A percentile compares a stretch with the other conserved stretches of the same genome.
phyloP scores from a whole-genome alignment of 2,329 filamentous ascomycete genomes.

The Talaromyces pinophilus region DNA sequence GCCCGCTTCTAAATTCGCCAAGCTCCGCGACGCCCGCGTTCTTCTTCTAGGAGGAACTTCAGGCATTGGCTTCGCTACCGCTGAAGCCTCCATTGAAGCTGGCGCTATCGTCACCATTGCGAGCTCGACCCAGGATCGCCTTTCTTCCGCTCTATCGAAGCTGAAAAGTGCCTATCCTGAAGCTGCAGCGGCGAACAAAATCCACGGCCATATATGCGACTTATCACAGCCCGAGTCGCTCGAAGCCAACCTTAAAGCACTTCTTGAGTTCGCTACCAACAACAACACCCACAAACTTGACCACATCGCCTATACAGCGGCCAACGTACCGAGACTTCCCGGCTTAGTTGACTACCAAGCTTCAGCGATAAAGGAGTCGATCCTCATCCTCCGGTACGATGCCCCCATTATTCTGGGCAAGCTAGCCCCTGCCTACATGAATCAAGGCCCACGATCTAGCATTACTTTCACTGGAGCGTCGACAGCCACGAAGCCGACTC shows the following conservation, averaged over 20 bases:
- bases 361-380: slow-evolving; percentile 26
- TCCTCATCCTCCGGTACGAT: slow-evolving; percentile 38
- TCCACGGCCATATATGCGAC: slow-evolving; percentile 52
- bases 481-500: slow-evolving; percentile 35
- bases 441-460: slow-evolving; percentile 43
- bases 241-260: slow-evolving; percentile 14
- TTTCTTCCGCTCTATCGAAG: slow-evolving; percentile 29
- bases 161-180: slow-evolving; percentile 49
- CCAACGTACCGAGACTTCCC: slow-evolving; percentile 45
- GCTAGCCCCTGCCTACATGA: slow-evolving; percentile 49
- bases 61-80: too few species aligned
- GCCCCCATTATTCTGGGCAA: slow-evolving; percentile 55
- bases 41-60: too few species aligned
- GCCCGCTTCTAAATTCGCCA: too few species aligned
- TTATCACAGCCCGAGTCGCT: slow-evolving; percentile 45
- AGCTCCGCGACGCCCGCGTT: too few species aligned
- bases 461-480: slow-evolving; percentile 51
- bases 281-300: slow-evolving; percentile 42
- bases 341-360: slow-evolving; percentile 32
- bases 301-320: slow-evolving; percentile 61
- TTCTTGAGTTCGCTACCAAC: slow-evolving; percentile 12
- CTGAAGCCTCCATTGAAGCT: too few species aligned
- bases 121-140: too few species aligned
- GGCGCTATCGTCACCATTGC: too few species aligned
- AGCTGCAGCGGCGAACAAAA: slow-evolving; percentile 33